phyloP scores from a whole-genome alignment of 306 rosid species.

The Rosa rugosa region DNA sequence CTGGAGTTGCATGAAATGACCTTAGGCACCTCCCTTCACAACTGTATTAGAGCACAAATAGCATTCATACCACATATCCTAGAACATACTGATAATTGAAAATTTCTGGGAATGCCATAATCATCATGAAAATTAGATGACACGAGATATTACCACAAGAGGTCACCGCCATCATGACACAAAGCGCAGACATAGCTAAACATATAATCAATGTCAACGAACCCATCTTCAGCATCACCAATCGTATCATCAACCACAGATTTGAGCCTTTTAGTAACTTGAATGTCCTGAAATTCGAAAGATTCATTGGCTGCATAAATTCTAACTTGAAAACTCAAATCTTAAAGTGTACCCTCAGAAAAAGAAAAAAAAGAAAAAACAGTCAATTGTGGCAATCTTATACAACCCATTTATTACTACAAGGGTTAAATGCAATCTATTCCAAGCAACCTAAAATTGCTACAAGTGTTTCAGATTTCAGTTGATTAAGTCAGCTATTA shows the following conservation, averaged over 20 bases:
- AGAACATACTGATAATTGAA: not conserved
- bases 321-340: not conserved
- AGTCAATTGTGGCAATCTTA: not conserved
- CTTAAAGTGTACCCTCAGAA: no score
- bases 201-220: conserved; percentile 48
- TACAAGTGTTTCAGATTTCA: no score
- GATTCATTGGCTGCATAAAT: conserved; percentile 2
- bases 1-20: conserved; percentile 72
- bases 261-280: conserved; percentile 45
- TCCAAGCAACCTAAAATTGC: no score
- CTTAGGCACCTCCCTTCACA: conserved; percentile 92
- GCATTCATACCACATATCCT: not conserved
- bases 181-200: conserved; percentile 78
- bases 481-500: no score
- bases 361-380: no score
- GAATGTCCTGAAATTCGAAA: conserved; percentile 49
- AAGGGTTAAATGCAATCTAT: no score
- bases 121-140: not conserved
- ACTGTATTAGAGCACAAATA: conserved; percentile 41
- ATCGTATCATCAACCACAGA: conserved; percentile 54
- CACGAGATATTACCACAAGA: conserved; percentile 54
- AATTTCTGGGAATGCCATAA: not conserved
- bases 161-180: conserved; percentile 78
- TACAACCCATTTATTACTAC: no score
- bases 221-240: conserved; percentile 48